Base-by-base conservation (phyloP, 2,329 filamentous ascomycete genomes). In the Fusarium paranaense region DNA sequence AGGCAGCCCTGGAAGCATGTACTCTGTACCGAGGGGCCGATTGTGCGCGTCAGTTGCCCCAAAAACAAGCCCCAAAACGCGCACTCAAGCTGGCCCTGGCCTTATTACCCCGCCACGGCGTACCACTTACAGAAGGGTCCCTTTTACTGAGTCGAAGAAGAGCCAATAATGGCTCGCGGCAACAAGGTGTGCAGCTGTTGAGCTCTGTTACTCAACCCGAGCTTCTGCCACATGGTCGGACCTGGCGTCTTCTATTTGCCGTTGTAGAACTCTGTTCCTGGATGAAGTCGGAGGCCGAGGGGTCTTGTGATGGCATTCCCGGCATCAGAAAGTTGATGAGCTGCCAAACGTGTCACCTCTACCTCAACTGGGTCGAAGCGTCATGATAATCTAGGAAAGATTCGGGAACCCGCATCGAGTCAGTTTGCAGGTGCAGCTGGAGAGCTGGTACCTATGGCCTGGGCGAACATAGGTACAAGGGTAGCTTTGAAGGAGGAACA, bases 151-250 rank as follows among this genome's bases (percentile, higher is more conserved):
- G 6, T 37, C 35, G 18, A 16, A 37, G 35, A 37, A 37, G 35
- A 71, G 56, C 81, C 81, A 82, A 82, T 82, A 32, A 71, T 66
- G 62, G 54, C 66, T 58, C 76, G 56, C 62, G 37, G 54, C 64
- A 62, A 50, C 35, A 65, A 69, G 75, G 75, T 81, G 81, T 81
- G 81, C 76, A 74, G 66, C 56, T 73, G 56, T 72, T 45, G 66
- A 76, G 72, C 71, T 74, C 64, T 64, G 62, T 18, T 62, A 47
- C 47, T 62, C 40, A 47, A 64, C 54, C 56, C 50, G 38, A 33
- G 40, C 50, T 54, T 69, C 72, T 56, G 45, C 66, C 76, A 78
- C 76, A 78, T 78, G 76, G 73, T 54, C 62, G 16, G 5, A 35
- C 42, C 57, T 38, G 42, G 38, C 67, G 42, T 42, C 47, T 78